Conservation (phyloP, 2,329 filamentous ascomycete genomes). For the Pseudocercospora fijiensis region DNA sequence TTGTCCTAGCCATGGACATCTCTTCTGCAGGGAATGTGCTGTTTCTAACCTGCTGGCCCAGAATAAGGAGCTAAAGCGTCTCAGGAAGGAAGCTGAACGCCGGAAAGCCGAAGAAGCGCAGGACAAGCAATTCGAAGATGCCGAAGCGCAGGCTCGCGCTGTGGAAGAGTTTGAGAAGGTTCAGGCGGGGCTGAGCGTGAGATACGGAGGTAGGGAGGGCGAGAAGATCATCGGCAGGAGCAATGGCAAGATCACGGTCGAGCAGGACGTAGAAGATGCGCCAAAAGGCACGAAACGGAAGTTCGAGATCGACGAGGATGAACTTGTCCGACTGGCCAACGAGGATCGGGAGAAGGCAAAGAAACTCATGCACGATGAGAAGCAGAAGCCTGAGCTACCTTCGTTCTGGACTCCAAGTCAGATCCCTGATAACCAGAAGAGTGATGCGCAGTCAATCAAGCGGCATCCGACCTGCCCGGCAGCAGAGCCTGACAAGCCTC, state of each 20-base stretch:
- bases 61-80: constrained; percentile 82
- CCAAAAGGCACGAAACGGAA: constrained; percentile 66
- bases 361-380: constrained; percentile 59
- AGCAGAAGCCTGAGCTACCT: constrained; percentile 70
- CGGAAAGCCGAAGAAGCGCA: constrained; percentile 63
- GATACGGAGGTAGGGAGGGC: constrained; percentile 42
- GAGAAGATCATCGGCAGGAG: constrained; percentile 48
- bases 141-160: constrained; percentile 68
- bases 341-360: constrained; percentile 70
- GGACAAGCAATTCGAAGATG: constrained; percentile 60
- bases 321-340: constrained; percentile 66
- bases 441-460: constrained; percentile 55
- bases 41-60: constrained; percentile 87
- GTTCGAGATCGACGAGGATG: constrained; percentile 74
- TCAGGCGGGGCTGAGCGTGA: constrained; percentile 61
- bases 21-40: constrained; percentile 95
- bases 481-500: constrained; percentile 63
- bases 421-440: constrained; percentile 58
- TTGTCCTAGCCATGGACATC: constrained; percentile 73
- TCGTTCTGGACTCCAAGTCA: constrained; percentile 93
- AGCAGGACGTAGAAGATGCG: constrained; percentile 32
- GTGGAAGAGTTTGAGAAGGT: constrained; percentile 80
- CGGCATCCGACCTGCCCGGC: constrained; percentile 69
- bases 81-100: constrained; percentile 63
- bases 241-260: constrained; percentile 35